These are phyloP conservation scores for Vigna trinervia DNA, from an alignment of 306 rosid species.

Conservation along the genomic window DNA sequence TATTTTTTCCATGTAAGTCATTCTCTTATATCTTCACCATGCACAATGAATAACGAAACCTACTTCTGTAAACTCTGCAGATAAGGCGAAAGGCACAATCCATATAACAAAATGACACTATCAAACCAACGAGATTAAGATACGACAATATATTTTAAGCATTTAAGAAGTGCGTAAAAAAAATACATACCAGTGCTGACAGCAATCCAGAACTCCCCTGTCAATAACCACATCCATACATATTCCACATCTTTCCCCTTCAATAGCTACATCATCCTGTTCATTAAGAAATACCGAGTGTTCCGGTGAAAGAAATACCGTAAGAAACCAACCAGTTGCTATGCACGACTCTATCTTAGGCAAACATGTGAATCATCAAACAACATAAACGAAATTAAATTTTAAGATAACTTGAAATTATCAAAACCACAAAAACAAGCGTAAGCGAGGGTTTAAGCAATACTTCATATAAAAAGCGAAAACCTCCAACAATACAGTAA, in stretches of 20 bases:
- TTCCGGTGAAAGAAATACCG: constrained; percentile 5
- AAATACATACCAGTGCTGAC: constrained; percentile 84
- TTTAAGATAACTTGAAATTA: not conserved
- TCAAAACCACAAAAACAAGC: constrained; percentile 17
- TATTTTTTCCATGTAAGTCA: not conserved
- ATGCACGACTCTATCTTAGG: constrained; percentile 1
- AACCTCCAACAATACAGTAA: not conserved
- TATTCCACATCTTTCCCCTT: constrained; percentile 88
- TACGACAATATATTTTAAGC: constrained; percentile 3
- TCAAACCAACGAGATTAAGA: not conserved
- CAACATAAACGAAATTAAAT: not conserved
- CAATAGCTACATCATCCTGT: constrained; percentile 67
- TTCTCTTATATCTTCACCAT: not conserved
- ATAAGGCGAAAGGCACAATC: not conserved
- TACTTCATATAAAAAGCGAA: not conserved
- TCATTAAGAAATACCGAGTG: constrained; percentile 30
- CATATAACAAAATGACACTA: constrained; percentile 18
- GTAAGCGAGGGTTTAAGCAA: constrained; percentile 40
- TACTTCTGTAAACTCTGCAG: not conserved
- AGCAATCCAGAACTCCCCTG: constrained; percentile 95
- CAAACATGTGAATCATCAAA: not conserved
- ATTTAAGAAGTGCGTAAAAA: constrained; percentile 25
- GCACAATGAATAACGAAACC: not conserved
- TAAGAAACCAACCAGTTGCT: constrained; percentile 19
- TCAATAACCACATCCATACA: constrained; percentile 92